Evolutionary conservation across 495 filamentous ascomycete genomes (phyloP).

Genomic region (Penicillium ochrochloron): DNA sequence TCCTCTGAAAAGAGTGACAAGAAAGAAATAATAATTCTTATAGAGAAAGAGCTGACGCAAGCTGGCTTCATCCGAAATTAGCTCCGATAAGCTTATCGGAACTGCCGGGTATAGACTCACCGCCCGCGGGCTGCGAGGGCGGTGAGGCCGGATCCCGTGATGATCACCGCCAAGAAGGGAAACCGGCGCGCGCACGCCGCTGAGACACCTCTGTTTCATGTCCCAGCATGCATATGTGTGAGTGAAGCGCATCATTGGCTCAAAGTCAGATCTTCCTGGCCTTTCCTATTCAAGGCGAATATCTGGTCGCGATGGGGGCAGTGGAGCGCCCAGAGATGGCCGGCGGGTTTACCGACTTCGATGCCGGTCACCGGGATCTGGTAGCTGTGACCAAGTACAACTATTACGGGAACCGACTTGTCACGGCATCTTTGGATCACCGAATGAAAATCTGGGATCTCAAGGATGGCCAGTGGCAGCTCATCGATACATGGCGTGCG

Average conservation of each 20-base stretch:
- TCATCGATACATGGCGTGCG: slow-evolving; percentile 86
- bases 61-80: slow-evolving; percentile 36
- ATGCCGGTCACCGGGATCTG: slow-evolving; percentile 65
- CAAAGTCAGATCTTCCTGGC: slow-evolving; percentile 19
- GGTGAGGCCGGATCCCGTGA: slow-evolving; percentile 29
- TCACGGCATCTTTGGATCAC: slow-evolving; percentile 90
- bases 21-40: slow-evolving; percentile 17
- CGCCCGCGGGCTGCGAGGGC: slow-evolving; percentile 35
- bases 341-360: slow-evolving; percentile 65
- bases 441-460: slow-evolving; percentile 92
- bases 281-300: slow-evolving; percentile 13
- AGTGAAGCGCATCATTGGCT: slow-evolving; percentile 31
- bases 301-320: slow-evolving; percentile 29
- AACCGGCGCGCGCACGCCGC: slow-evolving; percentile 25
- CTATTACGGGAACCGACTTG: slow-evolving; percentile 85
- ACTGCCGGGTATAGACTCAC: slow-evolving; percentile 15
- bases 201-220: slow-evolving; percentile 36
- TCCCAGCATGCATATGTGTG: slow-evolving; percentile 33
- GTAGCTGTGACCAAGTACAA: slow-evolving; percentile 62
- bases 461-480: slow-evolving; percentile 74
- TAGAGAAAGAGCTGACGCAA: slow-evolving; percentile 32
- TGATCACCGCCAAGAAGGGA: slow-evolving; percentile 28
- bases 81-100: slow-evolving; percentile 34
- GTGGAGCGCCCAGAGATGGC: slow-evolving; percentile 39
- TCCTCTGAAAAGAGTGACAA: background rate